Evolutionary conservation across 2,329 filamentous ascomycete species (phyloP), one percentile per base, ranked within the genome.

Genomic region (Stemphylium beticola): DNA sequence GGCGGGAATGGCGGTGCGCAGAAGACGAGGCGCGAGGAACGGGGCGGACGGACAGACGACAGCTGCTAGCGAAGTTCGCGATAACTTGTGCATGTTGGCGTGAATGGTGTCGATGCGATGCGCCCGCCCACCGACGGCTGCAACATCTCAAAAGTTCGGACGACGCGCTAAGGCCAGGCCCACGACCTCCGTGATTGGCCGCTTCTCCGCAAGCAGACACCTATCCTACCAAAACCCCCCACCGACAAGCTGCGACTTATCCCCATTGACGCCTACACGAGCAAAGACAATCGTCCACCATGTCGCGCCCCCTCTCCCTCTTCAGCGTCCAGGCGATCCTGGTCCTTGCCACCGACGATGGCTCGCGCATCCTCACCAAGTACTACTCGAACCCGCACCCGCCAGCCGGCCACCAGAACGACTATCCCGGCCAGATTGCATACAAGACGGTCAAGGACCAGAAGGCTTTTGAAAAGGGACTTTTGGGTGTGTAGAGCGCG

Each of bases 391-490:
- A 87, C 61, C 88, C 88, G 55, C 88, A 91, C 73, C 77, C 81
- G 77, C 80, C 89, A 76, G 77, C 89, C 80, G 81, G 80, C 67
- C 81, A 85, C 65, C 80, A 84, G 47, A 79, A 78, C 65, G 80
- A 84, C 71, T 85, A 83, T 68, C 84, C 84, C 40, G 84, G 84
- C 70, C 83, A 84, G 62, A 91, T 90, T 74, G 91, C 93, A 18
- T 98, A 97, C 78, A 83, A 91, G 55, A 92, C 91, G 54, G 79
- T 95, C 51, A 97, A 97, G 81, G 87, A 96, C 67, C 95, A 99
- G 79, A 96, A 96, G 77, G 85, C 90, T 2, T 99, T 99, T 72
- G 95, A 99, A 78, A 97, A 97, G 81, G 95, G 93, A 5, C 85
- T 99, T 34, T 81, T 97, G 56, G 72, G 71, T 74, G 57, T 39